These are phyloP conservation scores for Akebia trifoliata DNA, from an alignment of 164 flowering plant genomes.

Conservation along the genomic window DNA sequence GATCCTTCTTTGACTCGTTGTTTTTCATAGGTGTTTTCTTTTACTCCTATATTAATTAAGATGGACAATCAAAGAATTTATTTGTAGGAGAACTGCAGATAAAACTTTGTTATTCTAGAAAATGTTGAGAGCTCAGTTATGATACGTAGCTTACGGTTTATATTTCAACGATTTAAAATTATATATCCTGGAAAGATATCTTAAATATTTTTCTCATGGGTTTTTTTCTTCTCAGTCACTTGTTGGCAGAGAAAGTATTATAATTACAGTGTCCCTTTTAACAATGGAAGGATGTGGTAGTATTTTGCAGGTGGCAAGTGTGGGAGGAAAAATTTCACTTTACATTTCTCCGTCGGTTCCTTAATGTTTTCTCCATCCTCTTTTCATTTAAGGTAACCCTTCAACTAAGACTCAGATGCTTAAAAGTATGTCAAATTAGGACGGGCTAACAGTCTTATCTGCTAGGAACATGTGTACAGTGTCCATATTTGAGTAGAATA, in stretches of 20 bases:
- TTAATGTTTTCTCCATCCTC: slow-evolving; percentile 34
- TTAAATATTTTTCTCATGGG: not conserved
- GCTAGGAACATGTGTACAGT: slow-evolving; percentile 2
- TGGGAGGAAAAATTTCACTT: slow-evolving; percentile 45
- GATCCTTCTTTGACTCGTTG: not conserved
- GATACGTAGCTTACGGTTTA: not conserved
- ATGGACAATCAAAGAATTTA: not conserved
- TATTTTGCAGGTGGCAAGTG: slow-evolving; percentile 57
- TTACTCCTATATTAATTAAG: slow-evolving; percentile 1
- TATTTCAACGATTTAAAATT: not conserved
- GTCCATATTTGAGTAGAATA: slow-evolving; percentile 1
- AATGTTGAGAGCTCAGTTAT: not conserved
- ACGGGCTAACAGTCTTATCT: slow-evolving; percentile 1
- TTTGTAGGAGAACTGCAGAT: not conserved
- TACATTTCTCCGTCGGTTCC: slow-evolving; percentile 30
- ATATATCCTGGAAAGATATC: not conserved
- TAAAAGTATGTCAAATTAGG: not conserved
- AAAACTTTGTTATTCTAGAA: not conserved
- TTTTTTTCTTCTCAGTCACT: not conserved
- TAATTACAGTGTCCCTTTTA: not conserved
- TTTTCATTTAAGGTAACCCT: slow-evolving; percentile 55
- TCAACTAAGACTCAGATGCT: not conserved
- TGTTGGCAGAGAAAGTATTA: not conserved
- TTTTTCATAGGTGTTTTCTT: not conserved
- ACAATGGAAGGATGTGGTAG: slow-evolving; percentile 1